Base-by-base conservation (phyloP, 2,329 filamentous ascomycete species). In the Pestalotiopsis sp. region DNA sequence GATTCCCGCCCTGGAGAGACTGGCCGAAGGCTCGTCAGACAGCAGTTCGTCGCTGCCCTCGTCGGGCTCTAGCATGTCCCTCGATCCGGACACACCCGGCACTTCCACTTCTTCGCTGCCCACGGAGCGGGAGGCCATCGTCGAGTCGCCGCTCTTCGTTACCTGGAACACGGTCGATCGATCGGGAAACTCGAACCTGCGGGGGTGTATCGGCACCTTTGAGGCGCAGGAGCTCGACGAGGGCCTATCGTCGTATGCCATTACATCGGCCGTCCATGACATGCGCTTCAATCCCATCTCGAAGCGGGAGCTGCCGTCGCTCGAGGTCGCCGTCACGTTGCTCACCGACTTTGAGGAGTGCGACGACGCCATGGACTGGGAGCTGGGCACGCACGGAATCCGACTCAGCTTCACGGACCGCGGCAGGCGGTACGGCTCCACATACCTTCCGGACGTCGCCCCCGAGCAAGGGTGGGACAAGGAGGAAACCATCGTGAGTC, bases 201-300 rank as follows among this genome's bases (percentile, higher is more conserved):
- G 96, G 69, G 96, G 96, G 69, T 99, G 96, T 84, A 98, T 99
- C 77, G 96, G 96, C 73, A 99, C 95, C 2, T 99, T 98, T 77
- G 92, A 95, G 76, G 80, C 90, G 2, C 89, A 93, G 75, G 88
- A 92, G 64, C 87, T 99, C 13, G 86, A 90, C 38, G 81, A 88
- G 1, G 95, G 94, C 3, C 83, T 99, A 58, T 84, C 89, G 66
- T 90, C 89, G 70, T 98, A 98, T 81, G 92, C 95, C 61, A 82
- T 97, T 73, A 96, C 92, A 65, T 94, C 95, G 79, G 89, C 89
- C 2, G 81, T 92, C 25, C 82, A 90, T 68, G 90, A 92, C 80
- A 85, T 81, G 69, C 88, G 90, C 63, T 92, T 92, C 82, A 77
- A 80, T 12, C 87, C 89, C 68, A 84, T 92, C 70, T 68, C 81